phyloP scores from a whole-genome alignment of 106 monocot species.

The Narthecium ossifragum region DNA sequence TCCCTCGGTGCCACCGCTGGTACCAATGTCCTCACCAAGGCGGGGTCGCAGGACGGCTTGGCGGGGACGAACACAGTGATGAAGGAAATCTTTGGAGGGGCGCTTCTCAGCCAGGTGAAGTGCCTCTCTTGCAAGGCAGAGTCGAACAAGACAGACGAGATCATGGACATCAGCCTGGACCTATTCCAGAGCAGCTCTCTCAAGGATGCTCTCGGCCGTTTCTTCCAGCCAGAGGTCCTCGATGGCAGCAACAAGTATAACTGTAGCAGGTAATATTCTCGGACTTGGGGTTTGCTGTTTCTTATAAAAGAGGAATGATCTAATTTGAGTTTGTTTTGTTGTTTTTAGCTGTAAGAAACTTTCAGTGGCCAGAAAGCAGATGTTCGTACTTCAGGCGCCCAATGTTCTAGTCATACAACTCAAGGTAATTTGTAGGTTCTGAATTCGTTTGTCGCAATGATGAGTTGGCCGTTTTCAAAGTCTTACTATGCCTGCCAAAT shows the following conservation, averaged over 20 bases:
- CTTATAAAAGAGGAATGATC: background rate
- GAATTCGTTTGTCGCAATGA: background rate
- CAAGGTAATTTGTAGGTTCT: slow-evolving; percentile 42
- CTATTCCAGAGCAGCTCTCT: slow-evolving; percentile 59
- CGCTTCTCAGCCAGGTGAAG: slow-evolving; percentile 86
- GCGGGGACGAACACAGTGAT: slow-evolving; percentile 37
- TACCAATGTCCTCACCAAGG: background rate
- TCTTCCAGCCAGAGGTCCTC: slow-evolving; percentile 77
- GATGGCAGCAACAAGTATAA: slow-evolving; percentile 88
- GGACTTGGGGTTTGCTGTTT: background rate
- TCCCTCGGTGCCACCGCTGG: background rate
- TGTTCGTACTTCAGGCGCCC: slow-evolving; percentile 74
- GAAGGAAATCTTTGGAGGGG: slow-evolving; percentile 88
- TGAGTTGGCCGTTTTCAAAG: slow-evolving; percentile 1
- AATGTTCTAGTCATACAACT: slow-evolving; percentile 97
- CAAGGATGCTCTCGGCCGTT: slow-evolving; percentile 65
- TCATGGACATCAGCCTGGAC: slow-evolving; percentile 95
- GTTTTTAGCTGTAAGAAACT: slow-evolving; percentile 79
- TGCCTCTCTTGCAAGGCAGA: slow-evolving; percentile 77
- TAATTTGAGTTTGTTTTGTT: background rate
- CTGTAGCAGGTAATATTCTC: slow-evolving; percentile 51
- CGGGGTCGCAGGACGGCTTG: background rate
- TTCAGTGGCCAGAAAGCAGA: slow-evolving; percentile 76
- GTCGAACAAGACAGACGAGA: slow-evolving; percentile 89
- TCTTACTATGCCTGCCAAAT: background rate